phyloP scores from a whole-genome alignment of 768 basidiomycete genomes.

The Serendipita vermifera region DNA sequence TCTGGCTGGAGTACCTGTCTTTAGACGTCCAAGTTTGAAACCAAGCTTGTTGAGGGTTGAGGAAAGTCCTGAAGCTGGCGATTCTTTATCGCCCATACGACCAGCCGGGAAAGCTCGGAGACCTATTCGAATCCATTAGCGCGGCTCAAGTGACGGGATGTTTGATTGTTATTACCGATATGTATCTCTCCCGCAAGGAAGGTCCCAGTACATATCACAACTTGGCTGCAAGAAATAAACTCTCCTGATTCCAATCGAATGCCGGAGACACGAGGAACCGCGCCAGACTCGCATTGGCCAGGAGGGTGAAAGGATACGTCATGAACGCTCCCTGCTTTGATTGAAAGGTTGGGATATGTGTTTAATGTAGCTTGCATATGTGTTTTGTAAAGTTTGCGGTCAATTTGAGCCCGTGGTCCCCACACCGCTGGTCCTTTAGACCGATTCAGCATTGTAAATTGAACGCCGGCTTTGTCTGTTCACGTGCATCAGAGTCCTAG shows the following conservation, averaged over 20 bases:
- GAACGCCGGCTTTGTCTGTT: slow-evolving; percentile 74
- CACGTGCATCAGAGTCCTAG: neutral
- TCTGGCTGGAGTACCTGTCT: slow-evolving; percentile 73
- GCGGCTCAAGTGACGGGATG: slow-evolving; percentile 8
- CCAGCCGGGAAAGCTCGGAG: slow-evolving; percentile 49
- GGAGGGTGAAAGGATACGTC: slow-evolving; percentile 54
- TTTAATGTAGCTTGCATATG: slow-evolving; percentile 63
- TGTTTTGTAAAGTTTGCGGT: slow-evolving; percentile 67
- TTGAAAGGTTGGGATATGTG: slow-evolving; percentile 53
- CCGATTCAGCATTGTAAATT: slow-evolving; percentile 74
- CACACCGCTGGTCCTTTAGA: slow-evolving; percentile 84
- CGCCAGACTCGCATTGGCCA: neutral
- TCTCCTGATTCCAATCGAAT: slow-evolving; percentile 51
- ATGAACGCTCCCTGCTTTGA: slow-evolving; percentile 62
- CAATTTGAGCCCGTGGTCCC: slow-evolving; percentile 85
- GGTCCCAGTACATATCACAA: slow-evolving; percentile 83
- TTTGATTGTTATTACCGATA: slow-evolving; percentile 38
- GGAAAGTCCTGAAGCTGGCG: slow-evolving; percentile 49
- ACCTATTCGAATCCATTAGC: neutral
- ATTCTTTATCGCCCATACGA: slow-evolving; percentile 56
- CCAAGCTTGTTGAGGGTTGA: slow-evolving; percentile 60
- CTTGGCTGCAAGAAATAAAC: slow-evolving; percentile 58
- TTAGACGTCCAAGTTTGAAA: slow-evolving; percentile 69
- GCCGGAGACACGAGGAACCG: neutral
- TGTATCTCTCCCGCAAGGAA: slow-evolving; percentile 88